phyloP scores from a whole-genome alignment of 495 filamentous ascomycete species.

The Parathielavia hyrcaniae region DNA sequence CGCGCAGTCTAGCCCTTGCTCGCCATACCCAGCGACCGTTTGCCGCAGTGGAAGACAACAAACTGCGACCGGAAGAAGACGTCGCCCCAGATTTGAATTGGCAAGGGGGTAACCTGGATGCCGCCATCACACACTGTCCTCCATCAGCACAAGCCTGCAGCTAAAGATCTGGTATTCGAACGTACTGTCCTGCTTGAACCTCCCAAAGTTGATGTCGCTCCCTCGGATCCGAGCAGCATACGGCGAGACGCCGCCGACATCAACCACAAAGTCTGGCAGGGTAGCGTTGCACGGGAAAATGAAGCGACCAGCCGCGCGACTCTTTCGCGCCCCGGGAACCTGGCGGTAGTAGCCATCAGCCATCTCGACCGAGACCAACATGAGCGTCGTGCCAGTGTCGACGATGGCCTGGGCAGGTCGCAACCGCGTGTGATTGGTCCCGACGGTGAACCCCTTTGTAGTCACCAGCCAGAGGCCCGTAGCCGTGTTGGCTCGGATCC shows the following conservation, averaged over 20 bases:
- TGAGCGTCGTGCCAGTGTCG: conserved; percentile 68
- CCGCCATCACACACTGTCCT: conserved; percentile 62
- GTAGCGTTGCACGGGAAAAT: conserved; percentile 56
- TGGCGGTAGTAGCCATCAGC: conserved; percentile 55
- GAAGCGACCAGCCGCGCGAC: conserved; percentile 51
- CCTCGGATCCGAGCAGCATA: conserved; percentile 61
- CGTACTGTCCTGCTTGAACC: conserved; percentile 46
- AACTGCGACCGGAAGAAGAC: conserved; percentile 75
- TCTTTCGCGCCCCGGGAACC: conserved; percentile 51
- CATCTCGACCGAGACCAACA: conserved; percentile 60
- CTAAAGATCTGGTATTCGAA: conserved; percentile 1
- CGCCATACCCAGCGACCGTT: conserved; percentile 55
- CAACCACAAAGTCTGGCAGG: conserved; percentile 62
- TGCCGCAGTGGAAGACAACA: conserved; percentile 67
- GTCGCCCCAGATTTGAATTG: conserved; percentile 69
- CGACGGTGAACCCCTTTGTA: conserved; percentile 53
- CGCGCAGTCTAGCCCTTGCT: conserved; percentile 31
- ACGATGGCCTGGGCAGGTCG: conserved; percentile 54
- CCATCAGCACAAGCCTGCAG: neutral
- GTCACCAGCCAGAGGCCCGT: conserved; percentile 73
- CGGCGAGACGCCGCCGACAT: conserved; percentile 55
- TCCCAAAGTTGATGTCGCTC: conserved; percentile 57
- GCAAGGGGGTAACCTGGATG: conserved; percentile 55
- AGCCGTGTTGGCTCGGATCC: conserved; percentile 55
- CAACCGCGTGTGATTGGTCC: conserved; percentile 32